Evolutionary conservation across 2,329 filamentous ascomycete genomes (phyloP), one percentile per base, ranked within the genome.

Genomic region (Diaporthe longicolla): DNA sequence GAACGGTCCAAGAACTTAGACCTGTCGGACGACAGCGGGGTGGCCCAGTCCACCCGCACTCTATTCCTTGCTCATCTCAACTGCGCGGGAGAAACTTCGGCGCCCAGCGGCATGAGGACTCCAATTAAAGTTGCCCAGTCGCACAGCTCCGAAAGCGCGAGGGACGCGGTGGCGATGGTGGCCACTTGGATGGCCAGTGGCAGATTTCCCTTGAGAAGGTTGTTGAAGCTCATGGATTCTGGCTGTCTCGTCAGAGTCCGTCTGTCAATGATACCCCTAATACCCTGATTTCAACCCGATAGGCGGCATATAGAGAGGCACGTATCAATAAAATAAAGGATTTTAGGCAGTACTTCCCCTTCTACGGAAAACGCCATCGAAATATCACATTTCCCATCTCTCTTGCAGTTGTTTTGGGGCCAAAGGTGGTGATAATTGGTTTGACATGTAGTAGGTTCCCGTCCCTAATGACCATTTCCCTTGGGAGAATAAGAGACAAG

Each of bases 201-300:
- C 40, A n/a, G 48, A 50, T 3, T 50, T 13, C 6, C 59, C 17
- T 6, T 21, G 40, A 50, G 40, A 45, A 50, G 1, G 21, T 50
- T 35, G 8, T 52, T 50, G 43, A 52, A 66, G 43, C 43, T 17
- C 11, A 2, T 35, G 61, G 43, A 37, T 50, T 48, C 29, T n/a
- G 5, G 24, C 29, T 52, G 19, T 50, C 29, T 26, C 24, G 45
- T 17, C 40, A 17, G 45, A 37, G 35, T 37, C 13, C 29, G 2
- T 43, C 32, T 54, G 37, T 17, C 32, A 54, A 63, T 71, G 69
- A 71, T 71, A 71, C 69, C 69, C 68, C 69, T 71, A 54, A 43
- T 66, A 66, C 32, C 21, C 24, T 43, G 13, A 19, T 19, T 35
- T 52, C 45, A 52, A 52, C 21, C 26, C 21, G 37, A 52, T 52